Evolutionary conservation across 352 stramenopile genomes (phyloP), one percentile per base, ranked within the genome.

Genomic region (Aphanomyces invadans): DNA sequence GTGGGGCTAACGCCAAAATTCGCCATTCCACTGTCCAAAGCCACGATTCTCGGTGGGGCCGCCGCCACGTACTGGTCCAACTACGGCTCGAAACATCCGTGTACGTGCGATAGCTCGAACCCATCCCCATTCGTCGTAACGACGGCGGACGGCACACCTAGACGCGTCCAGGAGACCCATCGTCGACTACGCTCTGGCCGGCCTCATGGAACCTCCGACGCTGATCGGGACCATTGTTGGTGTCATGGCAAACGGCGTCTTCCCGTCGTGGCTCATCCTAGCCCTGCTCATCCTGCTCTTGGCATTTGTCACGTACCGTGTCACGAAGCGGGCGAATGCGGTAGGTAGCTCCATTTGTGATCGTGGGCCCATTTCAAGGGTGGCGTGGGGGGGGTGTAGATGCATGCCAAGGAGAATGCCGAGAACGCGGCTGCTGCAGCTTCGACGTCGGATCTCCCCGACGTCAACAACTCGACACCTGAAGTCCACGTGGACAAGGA

Each of bases 181-280:
- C 21, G 96, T 99, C 39, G 95, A 98, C 80, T 99, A 97, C 87
- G 92, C 98, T 65, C 77, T 99, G 21, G 94, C 98, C 21, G 71
- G 97, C 4, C 88, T 98, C 19, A 99, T 99, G 96, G 95, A 99
- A 80, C 96, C 96, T 3, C 83, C 94, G 68, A 90, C 84, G 36
- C 74, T 93, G 11, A 82, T 91, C 33, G 84, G 84, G 42, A 67
- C 82, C 59, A 80, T 90, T 70, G 84, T 88, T 26, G 84, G 82
- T 31, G 84, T 93, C 12, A 89, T 91, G 82, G 75, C 88, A 70
- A 93, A 93, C 69, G 78, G 84, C 61, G 71, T 89, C 46, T 81
- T 93, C 49, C 85, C 85, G 5, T 85, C 89, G 72, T 93, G 85
- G 85, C 73, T 91, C 57, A 90, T 93, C 46, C 70, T 90, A 57